Base-by-base conservation (phyloP, 208 protist genomes). In the Phytomonas sp. region DNA sequence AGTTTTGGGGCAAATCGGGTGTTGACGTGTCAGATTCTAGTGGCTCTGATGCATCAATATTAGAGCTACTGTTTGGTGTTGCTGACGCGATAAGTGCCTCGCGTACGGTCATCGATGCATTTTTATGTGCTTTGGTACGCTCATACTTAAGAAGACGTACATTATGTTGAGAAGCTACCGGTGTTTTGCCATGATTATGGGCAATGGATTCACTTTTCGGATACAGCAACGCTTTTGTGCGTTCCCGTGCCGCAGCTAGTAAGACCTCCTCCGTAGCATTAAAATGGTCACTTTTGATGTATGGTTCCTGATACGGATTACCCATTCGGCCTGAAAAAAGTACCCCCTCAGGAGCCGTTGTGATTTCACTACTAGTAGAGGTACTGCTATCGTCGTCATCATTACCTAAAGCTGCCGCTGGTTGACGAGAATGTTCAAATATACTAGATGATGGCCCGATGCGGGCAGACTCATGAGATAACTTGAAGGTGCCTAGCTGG, bases 401-500 rank as follows among this genome's bases (percentile, higher is more conserved):
- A 56, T 56, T 23, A 56, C 2, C 23, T 5, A 56, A 56, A 56
- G 46, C 20, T 56, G 2, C 20, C 20, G 46, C 23, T 17, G 13
- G 46, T 26, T 26, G 46, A 56, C 46, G 46, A 26, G 46, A 56
- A 26, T 56, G 4, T 7, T 56, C 46, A 56, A 56, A 23, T 7
- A 26, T 17, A 23, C 20, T 56, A 56, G 26, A 26, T 3, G 8
- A 11, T 51, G 40, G 1, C 40, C 17, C 17, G 17, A 3, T 17
- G 11, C 2, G 17, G 40, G 17, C 17, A 51, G 40, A 23, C 11
- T 1, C 40, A 15, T 51, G 40, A 26, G 46, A 56, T 23, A 17
- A 26, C 20, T 56, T 56, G 17, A 56, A 26, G 20, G 46, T 56
- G 23, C 46, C 31, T 32, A 67, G 51, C 51, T 79, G 79, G n/a